Base-by-base conservation (phyloP, 2,329 filamentous ascomycete genomes). In the Cladosporium sphaerospermum region DNA sequence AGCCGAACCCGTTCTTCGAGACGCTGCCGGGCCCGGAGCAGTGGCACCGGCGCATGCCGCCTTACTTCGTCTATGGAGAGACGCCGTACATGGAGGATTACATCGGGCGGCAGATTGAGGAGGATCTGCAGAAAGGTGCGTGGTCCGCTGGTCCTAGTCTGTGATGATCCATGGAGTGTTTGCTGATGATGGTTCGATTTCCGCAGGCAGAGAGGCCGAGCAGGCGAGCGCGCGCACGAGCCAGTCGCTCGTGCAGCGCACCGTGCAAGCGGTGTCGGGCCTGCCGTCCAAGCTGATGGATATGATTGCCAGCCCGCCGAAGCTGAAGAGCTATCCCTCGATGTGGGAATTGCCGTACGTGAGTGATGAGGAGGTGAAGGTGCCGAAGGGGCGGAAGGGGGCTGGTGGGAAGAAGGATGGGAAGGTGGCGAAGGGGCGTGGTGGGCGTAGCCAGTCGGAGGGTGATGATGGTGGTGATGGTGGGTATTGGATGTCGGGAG, bases 31-130 rank as follows among this genome's bases (percentile, higher is more conserved):
- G 53, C 3, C 52, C 57, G 0, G 64, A 66, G 37, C 49, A 63
- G 36, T 68, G 65, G 64, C 60, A 66, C 45, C 56, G 62, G 14
- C 57, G 59, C 23, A 64, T 65, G 59, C 60, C 63, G 28, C 55
- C 58, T 3, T 58, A 53, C 45, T 67, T 68, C 48, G 58, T 61
- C 5, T 67, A 66, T 28, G 64, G 64, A 28, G 65, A 68, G 54
- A 68, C 64, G 39, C 60, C 61, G 32, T 59, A 57, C 34, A 63
- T 64, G 59, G 59, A 63, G 55, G 44, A 56, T 42, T 47, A 57
- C 18, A 52, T 61, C 39, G 64, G 64, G 40, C 53, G 56, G 40
- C 57, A 64, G 55, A 66, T 68, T 37, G 57, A 59, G 23, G 54
- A 54, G 18, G 65, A 68, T 56, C 52, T 68, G 9, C 46, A 53